Conservation (phyloP, 306 rosid genomes). For the Malus sieversii region DNA sequence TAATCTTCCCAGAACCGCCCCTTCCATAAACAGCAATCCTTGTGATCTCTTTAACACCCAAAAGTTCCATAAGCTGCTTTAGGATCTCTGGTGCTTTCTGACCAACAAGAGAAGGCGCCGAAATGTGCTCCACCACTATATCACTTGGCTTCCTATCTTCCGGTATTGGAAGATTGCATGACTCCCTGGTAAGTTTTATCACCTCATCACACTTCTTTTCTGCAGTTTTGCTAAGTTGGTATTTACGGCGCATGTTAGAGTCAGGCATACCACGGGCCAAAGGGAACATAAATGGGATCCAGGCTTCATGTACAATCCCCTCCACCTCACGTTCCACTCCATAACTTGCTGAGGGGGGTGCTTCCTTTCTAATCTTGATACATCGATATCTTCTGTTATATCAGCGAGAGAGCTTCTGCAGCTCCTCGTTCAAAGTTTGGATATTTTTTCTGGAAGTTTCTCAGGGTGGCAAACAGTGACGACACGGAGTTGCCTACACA, state of each 20-base stretch:
- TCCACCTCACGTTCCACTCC: neutral
- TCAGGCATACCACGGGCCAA: neutral
- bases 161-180: neutral
- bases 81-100: constrained; percentile 2
- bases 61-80: neutral
- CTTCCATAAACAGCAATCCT: constrained; percentile 12
- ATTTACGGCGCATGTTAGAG: neutral
- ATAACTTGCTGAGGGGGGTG: neutral
- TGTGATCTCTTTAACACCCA: neutral
- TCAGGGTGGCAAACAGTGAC: neutral
- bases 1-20: constrained; percentile 19
- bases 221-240: neutral
- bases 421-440: neutral
- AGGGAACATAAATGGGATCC: neutral
- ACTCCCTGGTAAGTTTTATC: neutral
- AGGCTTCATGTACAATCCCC: neutral
- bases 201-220: neutral
- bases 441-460: neutral
- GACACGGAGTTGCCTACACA: neutral
- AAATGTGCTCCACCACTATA: constrained; percentile 4
- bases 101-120: constrained; percentile 8
- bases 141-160: neutral
- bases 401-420: neutral
- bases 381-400: neutral
- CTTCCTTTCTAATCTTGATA: constrained; percentile 2